phyloP scores from a whole-genome alignment of 768 basidiomycete species.

The Trametes coccinea region DNA sequence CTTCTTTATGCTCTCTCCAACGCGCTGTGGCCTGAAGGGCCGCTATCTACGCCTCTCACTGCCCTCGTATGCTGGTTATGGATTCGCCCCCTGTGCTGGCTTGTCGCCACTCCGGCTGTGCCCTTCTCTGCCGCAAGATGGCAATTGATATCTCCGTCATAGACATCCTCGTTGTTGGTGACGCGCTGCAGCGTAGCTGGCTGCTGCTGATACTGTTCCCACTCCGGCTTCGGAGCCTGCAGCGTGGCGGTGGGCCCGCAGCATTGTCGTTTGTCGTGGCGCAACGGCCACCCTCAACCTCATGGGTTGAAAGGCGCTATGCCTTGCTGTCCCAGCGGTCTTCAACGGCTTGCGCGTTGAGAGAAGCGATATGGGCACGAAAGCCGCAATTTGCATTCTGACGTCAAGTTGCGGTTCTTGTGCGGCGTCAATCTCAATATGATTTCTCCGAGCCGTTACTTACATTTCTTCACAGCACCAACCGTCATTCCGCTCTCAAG shows the following conservation, averaged over 20 bases:
- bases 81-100: constrained; percentile 7
- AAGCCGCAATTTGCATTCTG: neutral
- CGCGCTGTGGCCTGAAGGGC: constrained; percentile 3
- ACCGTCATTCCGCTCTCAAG: constrained; percentile 86
- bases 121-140: neutral
- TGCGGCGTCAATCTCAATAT: neutral
- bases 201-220: too few relatives aligned
- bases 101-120: constrained; percentile 1
- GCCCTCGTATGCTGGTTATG: neutral
- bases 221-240: too few relatives aligned
- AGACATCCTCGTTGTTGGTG: too few relatives aligned
- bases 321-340: too few relatives aligned
- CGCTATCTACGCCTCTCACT: neutral
- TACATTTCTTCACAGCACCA: constrained; percentile 45
- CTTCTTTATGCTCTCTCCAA: neutral
- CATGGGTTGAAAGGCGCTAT: too few relatives aligned
- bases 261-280: too few relatives aligned
- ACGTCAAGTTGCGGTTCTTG: constrained; percentile 2
- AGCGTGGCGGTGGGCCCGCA: too few relatives aligned
- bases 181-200: too few relatives aligned
- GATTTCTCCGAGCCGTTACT: constrained; percentile 14
- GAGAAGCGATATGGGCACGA: neutral
- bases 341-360: too few relatives aligned
- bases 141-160: too few relatives aligned
- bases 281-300: too few relatives aligned